These are phyloP conservation scores for Aspergillus phoenicis DNA, from an alignment of 2,329 filamentous ascomycete species.

Conservation along the genomic window DNA sequence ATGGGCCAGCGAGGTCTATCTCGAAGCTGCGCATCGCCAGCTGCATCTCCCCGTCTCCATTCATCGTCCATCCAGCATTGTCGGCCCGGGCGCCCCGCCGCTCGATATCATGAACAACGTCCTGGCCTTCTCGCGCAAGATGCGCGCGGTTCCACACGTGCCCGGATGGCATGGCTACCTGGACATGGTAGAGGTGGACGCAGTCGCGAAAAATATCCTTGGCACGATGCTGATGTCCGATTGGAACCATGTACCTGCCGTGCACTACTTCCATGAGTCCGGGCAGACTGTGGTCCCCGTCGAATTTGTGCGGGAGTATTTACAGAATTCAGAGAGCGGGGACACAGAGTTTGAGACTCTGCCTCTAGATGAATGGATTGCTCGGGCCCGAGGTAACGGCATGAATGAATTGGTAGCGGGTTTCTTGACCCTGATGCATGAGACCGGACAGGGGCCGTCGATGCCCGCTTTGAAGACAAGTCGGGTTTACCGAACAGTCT, in stretches of 20 bases:
- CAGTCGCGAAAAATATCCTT: not conserved
- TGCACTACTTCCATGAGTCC: not conserved
- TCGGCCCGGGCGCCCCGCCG: slow-evolving; percentile 20
- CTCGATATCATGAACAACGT: slow-evolving; percentile 27
- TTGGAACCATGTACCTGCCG: not conserved
- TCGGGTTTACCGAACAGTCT: no score
- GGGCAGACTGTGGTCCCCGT: not conserved
- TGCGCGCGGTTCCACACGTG: not conserved
- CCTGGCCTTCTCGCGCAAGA: not conserved
- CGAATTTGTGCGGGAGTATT: not conserved
- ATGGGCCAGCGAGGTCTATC: slow-evolving; percentile 44
- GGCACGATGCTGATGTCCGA: not conserved
- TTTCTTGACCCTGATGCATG: not conserved
- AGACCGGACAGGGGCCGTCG: no score
- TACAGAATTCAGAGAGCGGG: not conserved
- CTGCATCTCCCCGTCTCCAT: slow-evolving; percentile 29
- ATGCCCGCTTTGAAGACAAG: no score
- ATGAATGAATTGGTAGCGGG: not conserved
- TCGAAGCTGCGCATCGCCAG: slow-evolving; percentile 32
- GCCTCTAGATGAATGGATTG: not conserved
- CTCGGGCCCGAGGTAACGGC: not conserved
- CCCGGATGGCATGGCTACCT: not conserved
- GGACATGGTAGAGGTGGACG: not conserved
- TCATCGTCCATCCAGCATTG: slow-evolving; percentile 33
- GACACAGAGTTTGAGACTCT: not conserved